Conservation (phyloP, 1,284 basidiomycete species). For the Exsudoporus floridanus region DNA sequence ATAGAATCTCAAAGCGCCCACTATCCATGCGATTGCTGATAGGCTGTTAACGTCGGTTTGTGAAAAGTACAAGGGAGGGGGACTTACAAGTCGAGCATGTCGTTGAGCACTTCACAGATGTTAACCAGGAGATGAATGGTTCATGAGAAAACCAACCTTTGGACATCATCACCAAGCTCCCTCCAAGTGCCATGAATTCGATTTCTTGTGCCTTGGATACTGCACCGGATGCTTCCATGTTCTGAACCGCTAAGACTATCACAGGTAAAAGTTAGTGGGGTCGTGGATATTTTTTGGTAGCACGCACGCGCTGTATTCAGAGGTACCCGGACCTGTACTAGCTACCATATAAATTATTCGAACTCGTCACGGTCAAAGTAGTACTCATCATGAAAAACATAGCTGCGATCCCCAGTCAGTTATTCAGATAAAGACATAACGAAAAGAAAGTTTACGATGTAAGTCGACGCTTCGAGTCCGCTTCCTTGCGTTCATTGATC, state of each 20-base stretch:
- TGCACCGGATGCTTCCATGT: conserved; percentile 74
- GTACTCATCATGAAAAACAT: conserved; percentile 72
- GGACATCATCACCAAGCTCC: conserved; percentile 87
- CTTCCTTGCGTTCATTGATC: conserved; percentile 77
- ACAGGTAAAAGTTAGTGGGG: conserved; percentile 6
- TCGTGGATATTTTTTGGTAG: not conserved
- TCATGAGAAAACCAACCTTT: conserved; percentile 48
- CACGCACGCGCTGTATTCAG: conserved; percentile 82
- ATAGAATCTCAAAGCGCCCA: conserved; percentile 72
- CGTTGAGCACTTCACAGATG: conserved; percentile 67
- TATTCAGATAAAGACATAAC: not conserved
- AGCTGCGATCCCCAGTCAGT: conserved; percentile 43
- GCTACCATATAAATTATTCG: conserved; percentile 20
- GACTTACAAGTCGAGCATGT: conserved; percentile 79
- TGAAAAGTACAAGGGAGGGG: not conserved
- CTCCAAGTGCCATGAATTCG: conserved; percentile 79
- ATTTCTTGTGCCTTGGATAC: conserved; percentile 68
- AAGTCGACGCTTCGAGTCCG: conserved; percentile 77
- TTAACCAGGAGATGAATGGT: conserved; percentile 3
- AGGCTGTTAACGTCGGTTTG: not conserved
- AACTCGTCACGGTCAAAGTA: not conserved
- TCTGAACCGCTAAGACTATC: conserved; percentile 82
- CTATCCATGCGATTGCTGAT: conserved; percentile 69
- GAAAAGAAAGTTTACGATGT: conserved; percentile 57
- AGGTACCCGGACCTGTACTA: conserved; percentile 80